Percentiles rank a stretch among this genome's conserved stretches.
Conservation (phyloP, 176 grass and related monocot genomes). For the Eleusine coracana region DNA sequence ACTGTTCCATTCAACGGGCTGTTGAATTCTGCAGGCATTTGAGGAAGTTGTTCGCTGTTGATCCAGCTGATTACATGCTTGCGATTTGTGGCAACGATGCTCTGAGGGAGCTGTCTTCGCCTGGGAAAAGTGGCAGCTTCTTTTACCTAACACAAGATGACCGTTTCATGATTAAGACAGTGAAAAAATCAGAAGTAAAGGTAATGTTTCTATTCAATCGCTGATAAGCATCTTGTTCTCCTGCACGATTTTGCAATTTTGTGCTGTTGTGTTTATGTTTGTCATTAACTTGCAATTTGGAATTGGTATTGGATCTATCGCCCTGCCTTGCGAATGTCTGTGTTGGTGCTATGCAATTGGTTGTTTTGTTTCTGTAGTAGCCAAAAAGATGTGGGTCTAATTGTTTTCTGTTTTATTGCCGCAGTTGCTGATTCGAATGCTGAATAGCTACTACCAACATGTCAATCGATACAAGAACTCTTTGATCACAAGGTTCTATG, state of each 20-base stretch:
- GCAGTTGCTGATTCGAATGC: slow-evolving; percentile 75
- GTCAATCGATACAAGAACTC: slow-evolving; percentile 65
- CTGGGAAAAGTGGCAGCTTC: slow-evolving; percentile 89
- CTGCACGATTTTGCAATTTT: not conserved
- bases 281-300: not conserved
- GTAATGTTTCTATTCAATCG: slow-evolving; percentile 35
- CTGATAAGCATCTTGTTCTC: not conserved
- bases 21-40: slow-evolving; percentile 58
- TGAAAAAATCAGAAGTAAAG: slow-evolving; percentile 93
- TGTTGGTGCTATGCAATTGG: slow-evolving; percentile 2
- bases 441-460: slow-evolving; percentile 66
- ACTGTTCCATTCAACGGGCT: slow-evolving; percentile 28
- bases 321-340: not conserved
- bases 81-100: slow-evolving; percentile 84
- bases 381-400: not conserved
- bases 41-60: slow-evolving; percentile 72
- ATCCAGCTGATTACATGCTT: slow-evolving; percentile 87
- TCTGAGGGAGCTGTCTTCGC: slow-evolving; percentile 78
- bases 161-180: slow-evolving; percentile 85
- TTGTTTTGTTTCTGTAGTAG: not conserved
- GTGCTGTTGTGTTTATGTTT: not conserved
- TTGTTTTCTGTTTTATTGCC: slow-evolving; percentile 27
- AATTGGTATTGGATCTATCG: not conserved
- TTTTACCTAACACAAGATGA: slow-evolving; percentile 90
- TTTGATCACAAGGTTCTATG: slow-evolving; percentile 78